Percentiles rank a stretch among this genome's conserved stretches.
Evolutionary conservation across 257 asterid genomes (phyloP).

Genomic region (Vinca minor): DNA sequence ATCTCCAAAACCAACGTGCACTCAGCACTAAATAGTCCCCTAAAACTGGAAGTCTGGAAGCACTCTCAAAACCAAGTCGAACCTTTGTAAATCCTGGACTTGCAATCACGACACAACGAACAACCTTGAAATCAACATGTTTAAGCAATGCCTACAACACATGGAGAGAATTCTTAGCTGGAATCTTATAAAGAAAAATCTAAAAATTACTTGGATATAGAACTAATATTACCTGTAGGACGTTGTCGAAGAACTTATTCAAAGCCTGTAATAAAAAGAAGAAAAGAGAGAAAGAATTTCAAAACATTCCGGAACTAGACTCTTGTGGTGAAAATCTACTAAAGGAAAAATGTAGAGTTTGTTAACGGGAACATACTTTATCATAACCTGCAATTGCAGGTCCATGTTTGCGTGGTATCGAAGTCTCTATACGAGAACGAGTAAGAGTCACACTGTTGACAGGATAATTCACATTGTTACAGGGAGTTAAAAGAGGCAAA

Average conservation of each 20-base stretch:
- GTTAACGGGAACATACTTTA: conserved; percentile 43
- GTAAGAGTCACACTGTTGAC: conserved; percentile 67
- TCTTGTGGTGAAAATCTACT: background rate
- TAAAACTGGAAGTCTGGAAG: conserved; percentile 1
- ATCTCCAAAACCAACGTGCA: background rate
- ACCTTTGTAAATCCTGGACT: conserved; percentile 99
- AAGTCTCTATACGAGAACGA: conserved; percentile 79
- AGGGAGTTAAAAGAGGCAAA: background rate
- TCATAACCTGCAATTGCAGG: conserved; percentile 93
- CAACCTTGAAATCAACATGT: conserved; percentile 75
- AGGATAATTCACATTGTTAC: conserved; percentile 10
- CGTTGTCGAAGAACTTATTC: conserved; percentile 75
- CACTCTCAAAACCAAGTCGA: conserved; percentile 8
- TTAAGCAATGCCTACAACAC: conserved; percentile 66
- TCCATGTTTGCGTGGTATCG: conserved; percentile 98
- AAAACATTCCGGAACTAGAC: too few relatives aligned
- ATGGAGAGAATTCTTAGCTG: conserved; percentile 10
- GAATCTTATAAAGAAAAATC: background rate
- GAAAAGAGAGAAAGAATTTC: conserved; percentile 8
- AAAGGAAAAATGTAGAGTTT: background rate
- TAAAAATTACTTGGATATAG: background rate
- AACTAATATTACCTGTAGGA: conserved; percentile 46
- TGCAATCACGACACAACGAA: conserved; percentile 95
- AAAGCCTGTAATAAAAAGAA: conserved; percentile 51
- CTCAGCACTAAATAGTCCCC: background rate